These are phyloP conservation scores for Lentinula detonsa DNA, from an alignment of 768 basidiomycete species.

Conservation along the genomic window DNA sequence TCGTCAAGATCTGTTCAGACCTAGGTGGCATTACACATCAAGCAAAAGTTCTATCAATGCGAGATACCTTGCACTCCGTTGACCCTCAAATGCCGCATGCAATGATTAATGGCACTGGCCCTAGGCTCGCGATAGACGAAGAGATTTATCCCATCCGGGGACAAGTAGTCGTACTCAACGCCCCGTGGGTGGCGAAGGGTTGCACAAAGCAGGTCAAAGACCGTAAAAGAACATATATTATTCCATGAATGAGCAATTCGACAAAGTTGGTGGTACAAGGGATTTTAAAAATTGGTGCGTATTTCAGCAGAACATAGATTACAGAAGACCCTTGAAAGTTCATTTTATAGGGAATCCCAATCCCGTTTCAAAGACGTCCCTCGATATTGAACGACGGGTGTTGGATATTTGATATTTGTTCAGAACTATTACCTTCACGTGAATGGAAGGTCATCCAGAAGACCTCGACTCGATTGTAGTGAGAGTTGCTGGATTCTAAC, in stretches of 20 bases:
- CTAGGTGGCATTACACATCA: not conserved
- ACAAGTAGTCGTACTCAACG: constrained; percentile 5
- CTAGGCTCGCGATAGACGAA: not conserved
- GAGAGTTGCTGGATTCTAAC: constrained; percentile 2
- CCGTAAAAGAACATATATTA: constrained; percentile 3
- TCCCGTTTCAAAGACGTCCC: not conserved
- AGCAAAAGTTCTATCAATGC: not conserved
- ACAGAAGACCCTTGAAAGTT: not conserved
- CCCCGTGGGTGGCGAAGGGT: constrained; percentile 4
- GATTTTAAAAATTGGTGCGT: constrained; percentile 5
- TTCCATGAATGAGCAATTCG: constrained; percentile 4
- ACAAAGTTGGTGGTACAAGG: constrained; percentile 7
- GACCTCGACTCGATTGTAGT: constrained; percentile 4
- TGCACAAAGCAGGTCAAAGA: constrained; percentile 3
- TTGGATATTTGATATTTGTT: constrained; percentile 8
- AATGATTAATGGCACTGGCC: constrained; percentile 2
- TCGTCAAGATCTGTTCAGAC: not conserved
- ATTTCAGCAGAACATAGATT: not conserved
- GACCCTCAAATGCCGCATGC: not conserved
- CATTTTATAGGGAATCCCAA: not conserved
- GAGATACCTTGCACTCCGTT: not conserved
- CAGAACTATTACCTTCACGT: not conserved
- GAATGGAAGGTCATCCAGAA: not conserved
- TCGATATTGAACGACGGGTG: constrained; percentile 2
- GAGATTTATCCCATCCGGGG: constrained; percentile 7